These are phyloP conservation scores for Pichia sp. DNA, from an alignment of 1,139 yeast genomes.

Conservation along the genomic window DNA sequence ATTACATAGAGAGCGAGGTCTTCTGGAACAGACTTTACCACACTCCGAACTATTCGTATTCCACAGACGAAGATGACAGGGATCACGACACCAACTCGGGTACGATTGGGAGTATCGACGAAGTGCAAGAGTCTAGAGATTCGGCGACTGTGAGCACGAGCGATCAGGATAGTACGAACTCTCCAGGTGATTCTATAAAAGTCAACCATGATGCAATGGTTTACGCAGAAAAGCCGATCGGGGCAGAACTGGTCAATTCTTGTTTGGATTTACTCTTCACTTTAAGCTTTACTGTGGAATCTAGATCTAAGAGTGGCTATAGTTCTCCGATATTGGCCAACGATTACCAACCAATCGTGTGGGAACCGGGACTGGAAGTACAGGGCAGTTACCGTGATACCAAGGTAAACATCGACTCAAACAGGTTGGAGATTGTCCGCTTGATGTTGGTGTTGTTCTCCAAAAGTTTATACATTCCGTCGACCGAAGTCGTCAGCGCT, in stretches of 20 bases:
- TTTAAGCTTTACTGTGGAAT: conserved; percentile 54
- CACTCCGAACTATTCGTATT: neutral
- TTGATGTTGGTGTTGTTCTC: conserved; percentile 63
- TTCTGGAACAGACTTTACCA: conserved; percentile 39
- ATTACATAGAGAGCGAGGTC: conserved; percentile 34
- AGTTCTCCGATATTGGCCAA: conserved; percentile 10
- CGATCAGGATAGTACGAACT: neutral
- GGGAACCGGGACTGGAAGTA: conserved; percentile 79
- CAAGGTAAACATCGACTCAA: conserved; percentile 51
- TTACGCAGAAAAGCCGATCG: conserved; percentile 38
- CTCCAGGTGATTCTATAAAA: conserved; percentile 17
- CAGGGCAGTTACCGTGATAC: conserved; percentile 39
- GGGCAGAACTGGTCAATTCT: conserved; percentile 44
- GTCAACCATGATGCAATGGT: conserved; percentile 24
- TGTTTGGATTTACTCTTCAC: conserved; percentile 54
- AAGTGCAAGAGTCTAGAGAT: neutral
- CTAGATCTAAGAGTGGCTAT: conserved; percentile 7
- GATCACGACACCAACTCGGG: neutral
- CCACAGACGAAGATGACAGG: conserved; percentile 9
- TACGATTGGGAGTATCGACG: neutral
- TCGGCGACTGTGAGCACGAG: neutral
- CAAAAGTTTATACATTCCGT: conserved; percentile 53
- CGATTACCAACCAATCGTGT: conserved; percentile 38
- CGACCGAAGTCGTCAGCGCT: conserved; percentile 35
- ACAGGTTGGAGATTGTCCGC: conserved; percentile 64